Conservation (phyloP, 192 early-diverging fungal genomes). For the Fimicolochytrium jonesii region DNA sequence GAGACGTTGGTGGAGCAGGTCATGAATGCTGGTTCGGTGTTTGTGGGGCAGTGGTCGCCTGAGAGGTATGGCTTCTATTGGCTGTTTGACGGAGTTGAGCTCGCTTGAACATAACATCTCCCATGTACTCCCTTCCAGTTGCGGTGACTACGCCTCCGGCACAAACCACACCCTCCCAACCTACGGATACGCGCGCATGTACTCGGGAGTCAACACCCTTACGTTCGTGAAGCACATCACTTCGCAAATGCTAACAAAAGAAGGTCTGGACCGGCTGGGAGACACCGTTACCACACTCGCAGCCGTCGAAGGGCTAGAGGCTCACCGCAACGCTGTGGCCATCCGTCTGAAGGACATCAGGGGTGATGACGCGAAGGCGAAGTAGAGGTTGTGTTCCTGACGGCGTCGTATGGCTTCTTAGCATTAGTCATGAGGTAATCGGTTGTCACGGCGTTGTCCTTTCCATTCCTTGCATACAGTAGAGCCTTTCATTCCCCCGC, state of each 20-base stretch:
- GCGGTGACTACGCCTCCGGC: conserved; percentile 98
- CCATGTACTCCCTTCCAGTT: conserved; percentile 43
- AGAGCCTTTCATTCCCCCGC: too few relatives aligned
- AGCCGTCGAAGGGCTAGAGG: conserved; percentile 92
- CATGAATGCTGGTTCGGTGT: conserved; percentile 91
- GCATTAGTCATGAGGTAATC: too few relatives aligned
- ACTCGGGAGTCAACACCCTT: conserved; percentile 94
- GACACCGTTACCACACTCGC: conserved; percentile 93
- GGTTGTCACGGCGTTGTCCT: too few relatives aligned
- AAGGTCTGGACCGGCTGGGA: conserved; percentile 76
- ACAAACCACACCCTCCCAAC: conserved; percentile 99
- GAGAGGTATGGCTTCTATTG: conserved; percentile 61
- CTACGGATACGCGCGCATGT: conserved; percentile 97
- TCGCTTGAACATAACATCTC: background rate
- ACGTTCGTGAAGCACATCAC: conserved; percentile 99
- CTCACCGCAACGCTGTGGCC: conserved; percentile 94
- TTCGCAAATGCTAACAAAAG: conserved; percentile 80
- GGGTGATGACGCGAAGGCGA: background rate
- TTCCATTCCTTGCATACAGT: too few relatives aligned
- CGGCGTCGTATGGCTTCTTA: background rate
- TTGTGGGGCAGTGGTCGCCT: conserved; percentile 94
- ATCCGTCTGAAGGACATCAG: conserved; percentile 69
- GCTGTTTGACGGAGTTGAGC: background rate
- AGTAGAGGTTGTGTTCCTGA: background rate
- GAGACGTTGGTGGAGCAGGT: conserved; percentile 60